Evolutionary conservation across 768 basidiomycete genomes (phyloP), one percentile per base, ranked within the genome.

Genomic region (Termitomyces titanicus): DNA sequence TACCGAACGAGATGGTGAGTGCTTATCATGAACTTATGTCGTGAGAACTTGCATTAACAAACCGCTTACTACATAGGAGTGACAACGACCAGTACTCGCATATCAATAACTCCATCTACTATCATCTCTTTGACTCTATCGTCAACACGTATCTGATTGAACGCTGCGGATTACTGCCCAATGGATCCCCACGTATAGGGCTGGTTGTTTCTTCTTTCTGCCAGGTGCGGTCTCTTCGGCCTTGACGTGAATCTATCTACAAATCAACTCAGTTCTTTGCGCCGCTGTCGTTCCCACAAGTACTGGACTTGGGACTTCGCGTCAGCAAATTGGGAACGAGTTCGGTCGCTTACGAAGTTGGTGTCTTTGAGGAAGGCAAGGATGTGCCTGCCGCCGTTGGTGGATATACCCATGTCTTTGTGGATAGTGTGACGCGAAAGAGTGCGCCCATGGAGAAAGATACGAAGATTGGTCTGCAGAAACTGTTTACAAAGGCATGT

Each of bases 11-110:
- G 88, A 68, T 91, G 88, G 88, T 88, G 46, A 59, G 79, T 58
- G 29, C 37, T 34, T 24, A 3, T 1, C 24, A 25, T n/a, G 3
- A 25, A 35, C 3, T 31, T 8, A 18, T n/a, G 22, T 49, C 37
- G 22, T 43, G 49, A 33, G 13, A 31, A 38, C 13, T 7, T 40
- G 39, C n/a, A 50, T 3, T 20, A 18, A 43, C 37, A 35, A 59
- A 33, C 44, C 29, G 20, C 13, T 27, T 13, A 33, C 18, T 17
- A n/a, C n/a, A n/a, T n/a, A 92, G 90, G 90, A 88, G 80, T 61
- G 90, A 92, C 76, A 92, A 92, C 63, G 90, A 92, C 74, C 89
- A 91, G 62, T 92, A 92, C 64, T 78, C 81, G 12, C 90, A 92
- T 57, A 73, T 92, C 64, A 92, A 92, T 71, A 93, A 92, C 68